Conservation (phyloP, 176 grass and related monocot species). For the Microstegium vimineum region DNA sequence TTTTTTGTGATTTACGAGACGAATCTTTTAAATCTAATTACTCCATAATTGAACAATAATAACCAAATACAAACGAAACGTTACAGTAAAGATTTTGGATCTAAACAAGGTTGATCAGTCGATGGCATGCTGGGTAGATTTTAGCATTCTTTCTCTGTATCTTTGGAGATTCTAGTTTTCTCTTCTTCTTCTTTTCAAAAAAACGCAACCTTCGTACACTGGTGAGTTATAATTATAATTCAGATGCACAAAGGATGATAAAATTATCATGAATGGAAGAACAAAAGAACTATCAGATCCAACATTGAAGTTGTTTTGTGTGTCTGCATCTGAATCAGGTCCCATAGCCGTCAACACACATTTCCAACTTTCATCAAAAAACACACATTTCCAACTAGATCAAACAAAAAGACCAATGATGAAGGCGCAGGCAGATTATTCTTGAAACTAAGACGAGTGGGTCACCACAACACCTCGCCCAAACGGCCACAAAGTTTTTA, state of each 20-base stretch:
- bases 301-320: no score
- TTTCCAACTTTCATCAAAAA: not conserved
- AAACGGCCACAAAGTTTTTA: not conserved
- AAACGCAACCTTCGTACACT: not conserved
- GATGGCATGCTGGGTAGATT: not conserved
- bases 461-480: constrained; percentile 5
- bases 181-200: no score
- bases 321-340: not conserved
- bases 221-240: no score
- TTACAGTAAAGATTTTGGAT: no score
- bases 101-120: no score
- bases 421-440: constrained; percentile 25
- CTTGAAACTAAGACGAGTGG: constrained; percentile 13
- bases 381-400: not conserved
- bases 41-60: no score
- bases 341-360: not conserved
- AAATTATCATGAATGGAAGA: not conserved
- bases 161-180: not conserved
- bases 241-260: not conserved
- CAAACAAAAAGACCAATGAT: not conserved
- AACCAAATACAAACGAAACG: no score
- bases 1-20: no score
- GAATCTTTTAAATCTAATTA: no score
- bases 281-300: not conserved
- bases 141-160: not conserved